Conservation (phyloP, 1,284 basidiomycete species). For the Mycosarcoma maydis region DNA sequence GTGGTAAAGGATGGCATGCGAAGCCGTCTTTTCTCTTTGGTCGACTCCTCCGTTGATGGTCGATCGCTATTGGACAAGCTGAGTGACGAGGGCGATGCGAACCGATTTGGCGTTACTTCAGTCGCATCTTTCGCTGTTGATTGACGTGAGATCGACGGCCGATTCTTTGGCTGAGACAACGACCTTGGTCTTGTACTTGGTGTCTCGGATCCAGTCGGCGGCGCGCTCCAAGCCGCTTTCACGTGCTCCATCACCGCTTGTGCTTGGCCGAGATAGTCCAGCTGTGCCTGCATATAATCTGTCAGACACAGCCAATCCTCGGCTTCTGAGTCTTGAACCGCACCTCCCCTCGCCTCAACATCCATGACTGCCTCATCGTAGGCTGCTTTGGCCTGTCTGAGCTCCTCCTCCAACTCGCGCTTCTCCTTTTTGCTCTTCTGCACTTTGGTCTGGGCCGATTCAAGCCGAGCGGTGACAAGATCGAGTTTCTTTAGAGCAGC, state of each 20-base stretch:
- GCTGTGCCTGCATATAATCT: constrained; percentile 51
- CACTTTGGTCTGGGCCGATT: constrained; percentile 49
- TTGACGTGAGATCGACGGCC: constrained; percentile 26
- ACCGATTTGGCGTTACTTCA: constrained; percentile 14
- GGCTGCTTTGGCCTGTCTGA: constrained; percentile 51
- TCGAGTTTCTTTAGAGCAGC: constrained; percentile 53
- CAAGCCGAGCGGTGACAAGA: constrained; percentile 38
- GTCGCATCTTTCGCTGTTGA: constrained; percentile 25
- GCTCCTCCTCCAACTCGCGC: constrained; percentile 58
- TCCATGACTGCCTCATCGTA: constrained; percentile 58
- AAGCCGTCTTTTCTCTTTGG: constrained; percentile 27
- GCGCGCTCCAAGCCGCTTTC: constrained; percentile 29
- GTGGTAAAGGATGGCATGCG: constrained; percentile 42
- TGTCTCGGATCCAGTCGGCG: constrained; percentile 10
- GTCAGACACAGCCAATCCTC: constrained; percentile 54
- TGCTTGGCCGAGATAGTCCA: constrained; percentile 50
- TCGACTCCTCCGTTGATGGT: constrained; percentile 1
- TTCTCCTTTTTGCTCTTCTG: constrained; percentile 62
- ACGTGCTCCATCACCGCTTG: constrained; percentile 52
- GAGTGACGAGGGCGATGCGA: constrained; percentile 27
- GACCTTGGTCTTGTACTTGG: constrained; percentile 16
- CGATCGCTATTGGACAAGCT: constrained; percentile 19
- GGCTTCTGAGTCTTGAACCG: constrained; percentile 47
- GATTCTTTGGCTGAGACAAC: constrained; percentile 9
- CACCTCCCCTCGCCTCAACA: constrained; percentile 47